Percentiles rank a stretch among this genome's conserved stretches.
phyloP scores from a whole-genome alignment of 2,329 filamentous ascomycete species.

The Hawksworthiomyces lignivorus region DNA sequence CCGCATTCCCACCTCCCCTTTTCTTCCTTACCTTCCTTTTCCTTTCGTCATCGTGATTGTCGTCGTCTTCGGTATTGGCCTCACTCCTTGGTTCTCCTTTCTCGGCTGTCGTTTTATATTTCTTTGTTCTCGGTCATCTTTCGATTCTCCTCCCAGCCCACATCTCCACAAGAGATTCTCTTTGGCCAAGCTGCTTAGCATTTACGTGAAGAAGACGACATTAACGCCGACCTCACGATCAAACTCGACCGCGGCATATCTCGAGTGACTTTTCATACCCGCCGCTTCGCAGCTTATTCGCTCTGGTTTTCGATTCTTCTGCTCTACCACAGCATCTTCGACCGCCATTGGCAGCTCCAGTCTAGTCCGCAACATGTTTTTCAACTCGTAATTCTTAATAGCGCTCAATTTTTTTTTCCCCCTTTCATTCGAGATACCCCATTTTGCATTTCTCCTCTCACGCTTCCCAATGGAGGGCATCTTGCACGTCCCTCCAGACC shows the following conservation, averaged over 20 bases:
- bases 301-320: background rate
- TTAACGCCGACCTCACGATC: background rate
- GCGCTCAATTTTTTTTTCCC: background rate
- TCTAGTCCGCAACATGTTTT: conserved; percentile 10
- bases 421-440: conserved; percentile 2
- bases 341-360: background rate
- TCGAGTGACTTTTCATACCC: background rate
- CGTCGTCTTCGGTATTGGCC: no score
- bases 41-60: no score
- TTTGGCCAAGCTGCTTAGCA: background rate
- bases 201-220: background rate
- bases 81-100: no score
- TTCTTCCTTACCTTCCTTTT: no score
- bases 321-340: no score
- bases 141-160: no score
- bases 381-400: conserved; percentile 5
- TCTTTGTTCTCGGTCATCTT: no score
- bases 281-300: background rate
- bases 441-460: background rate
- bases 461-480: conserved; percentile 38
- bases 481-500: conserved; percentile 42
- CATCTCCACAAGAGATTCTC: background rate
- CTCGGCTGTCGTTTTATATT: no score
- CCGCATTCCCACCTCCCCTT: no score
- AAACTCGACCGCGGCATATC: no score